Evolutionary conservation across 768 basidiomycete genomes (phyloP).

Genomic region (Psilocybe cubensis): DNA sequence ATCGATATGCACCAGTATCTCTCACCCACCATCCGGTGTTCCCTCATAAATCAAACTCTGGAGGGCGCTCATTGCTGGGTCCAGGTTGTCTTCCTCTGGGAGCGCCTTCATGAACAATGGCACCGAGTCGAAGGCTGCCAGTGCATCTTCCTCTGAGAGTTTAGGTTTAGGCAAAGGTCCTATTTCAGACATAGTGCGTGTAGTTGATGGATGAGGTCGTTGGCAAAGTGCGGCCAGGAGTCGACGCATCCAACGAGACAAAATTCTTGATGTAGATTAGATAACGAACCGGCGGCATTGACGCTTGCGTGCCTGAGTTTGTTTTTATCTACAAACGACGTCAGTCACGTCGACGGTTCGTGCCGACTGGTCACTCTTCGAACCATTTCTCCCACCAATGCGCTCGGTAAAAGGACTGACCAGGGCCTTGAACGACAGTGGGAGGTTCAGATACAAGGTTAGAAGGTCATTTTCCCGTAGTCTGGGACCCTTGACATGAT

Average conservation of each 20-base stretch:
- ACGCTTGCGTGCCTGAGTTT: background rate
- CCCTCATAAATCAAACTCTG: constrained; percentile 89
- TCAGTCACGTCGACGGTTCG: too few species aligned
- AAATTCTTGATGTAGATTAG: background rate
- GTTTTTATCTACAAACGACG: background rate
- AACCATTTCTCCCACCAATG: constrained; percentile 23
- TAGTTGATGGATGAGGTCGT: background rate
- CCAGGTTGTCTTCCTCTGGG: constrained; percentile 69
- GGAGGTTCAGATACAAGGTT: constrained; percentile 67
- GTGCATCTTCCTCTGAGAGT: constrained; percentile 37
- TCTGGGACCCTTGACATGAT: background rate
- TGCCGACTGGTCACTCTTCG: too few species aligned
- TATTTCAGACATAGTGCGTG: constrained; percentile 23
- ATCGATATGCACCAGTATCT: background rate
- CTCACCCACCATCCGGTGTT: constrained; percentile 86
- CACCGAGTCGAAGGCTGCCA: constrained; percentile 58
- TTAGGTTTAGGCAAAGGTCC: constrained; percentile 40
- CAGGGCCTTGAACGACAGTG: constrained; percentile 63
- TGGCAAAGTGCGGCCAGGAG: background rate
- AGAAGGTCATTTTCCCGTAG: background rate
- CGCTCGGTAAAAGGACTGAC: constrained; percentile 50
- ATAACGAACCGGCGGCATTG: background rate
- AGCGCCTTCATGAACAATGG: constrained; percentile 95
- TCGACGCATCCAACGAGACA: background rate
- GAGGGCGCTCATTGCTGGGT: constrained; percentile 75